These are phyloP conservation scores for Rubia occidens DNA, from an alignment of 305 asterid genomes.

Conservation along the genomic window DNA sequence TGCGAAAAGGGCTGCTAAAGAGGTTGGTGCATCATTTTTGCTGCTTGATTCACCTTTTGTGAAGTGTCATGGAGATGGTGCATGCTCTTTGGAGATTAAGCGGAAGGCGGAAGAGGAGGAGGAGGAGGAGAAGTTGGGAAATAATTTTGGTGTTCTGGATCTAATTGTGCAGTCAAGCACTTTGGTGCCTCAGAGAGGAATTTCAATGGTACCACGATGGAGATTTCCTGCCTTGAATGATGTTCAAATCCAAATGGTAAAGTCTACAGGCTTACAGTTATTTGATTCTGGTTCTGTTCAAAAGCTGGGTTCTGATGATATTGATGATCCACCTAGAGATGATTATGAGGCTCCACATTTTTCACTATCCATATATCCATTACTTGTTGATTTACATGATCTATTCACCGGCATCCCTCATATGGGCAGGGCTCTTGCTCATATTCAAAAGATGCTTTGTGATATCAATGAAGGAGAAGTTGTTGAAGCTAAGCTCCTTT, in stretches of 20 bases:
- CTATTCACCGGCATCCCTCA: constrained; percentile 59
- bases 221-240: constrained; percentile 34
- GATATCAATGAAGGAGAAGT: constrained; percentile 57
- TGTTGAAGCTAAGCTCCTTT: constrained; percentile 43
- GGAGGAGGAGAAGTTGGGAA: constrained; percentile 25
- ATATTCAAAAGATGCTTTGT: constrained; percentile 66
- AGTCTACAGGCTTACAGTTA: constrained; percentile 39
- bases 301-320: constrained; percentile 18
- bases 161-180: constrained; percentile 37
- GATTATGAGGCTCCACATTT: constrained; percentile 72
- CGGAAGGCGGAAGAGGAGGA: constrained; percentile 5
- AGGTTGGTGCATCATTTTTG: constrained; percentile 68
- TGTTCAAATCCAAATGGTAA: constrained; percentile 51
- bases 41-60: constrained; percentile 71
- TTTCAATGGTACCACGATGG: constrained; percentile 26
- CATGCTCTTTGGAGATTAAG: constrained; percentile 14
- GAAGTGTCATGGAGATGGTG: constrained; percentile 25
- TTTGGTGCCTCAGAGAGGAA: constrained; percentile 33
- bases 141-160: constrained; percentile 20
- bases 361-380: constrained; percentile 59
- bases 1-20: constrained; percentile 79
- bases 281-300: constrained; percentile 24
- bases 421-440: constrained; percentile 59
- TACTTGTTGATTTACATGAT: constrained; percentile 66
- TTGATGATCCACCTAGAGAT: constrained; percentile 26